Evolutionary conservation across 768 basidiomycete species (phyloP), one percentile per base, ranked within the genome.

Genomic region (Lentinula boryana): DNA sequence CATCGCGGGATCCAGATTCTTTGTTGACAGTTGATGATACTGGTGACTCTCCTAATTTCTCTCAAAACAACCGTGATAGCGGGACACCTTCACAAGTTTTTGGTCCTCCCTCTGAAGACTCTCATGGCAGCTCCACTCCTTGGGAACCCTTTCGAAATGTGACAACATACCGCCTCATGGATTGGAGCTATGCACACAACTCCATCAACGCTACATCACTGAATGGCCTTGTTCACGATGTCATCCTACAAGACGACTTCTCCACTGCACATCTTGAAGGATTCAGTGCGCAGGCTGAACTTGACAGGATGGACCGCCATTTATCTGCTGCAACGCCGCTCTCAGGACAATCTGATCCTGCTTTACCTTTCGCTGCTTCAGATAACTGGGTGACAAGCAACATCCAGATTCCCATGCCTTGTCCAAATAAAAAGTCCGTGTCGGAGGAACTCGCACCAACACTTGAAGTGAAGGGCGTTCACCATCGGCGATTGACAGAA

Each of bases 191-290:
- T 10, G 57, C 56, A 1, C 62, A 55, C 12, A 48, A 32, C 2
- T 15, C 2, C 4, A 64, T 64, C 32, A 64, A 60, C 0, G 52
- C 64, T 32, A 60, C 15, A 1, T 58, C 63, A 2, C 56, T 68
- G 0, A 55, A 68, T 50, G 10, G 40, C 0, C 65, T 68, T 8
- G 55, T 66, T n/a, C 49, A 60, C 6, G 36, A 66, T 5, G 66
- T 66, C n/a, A 31, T 67, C 31, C 18, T 62, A 4, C 44, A 58
- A 13, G 50, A 55, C 1, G 67, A 68, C n/a, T 67, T 68, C 32
- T 49, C 62, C 10, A 15, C 1, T 16, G 43, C 21, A 0, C 50
- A 68, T 23, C 46, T 68, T 5, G 18, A 15, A 1, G 59, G 44
- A 4, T 69, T 69, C 36, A 58, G 63, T 33, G 64, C 64, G 7